Percentiles rank a stretch among this genome's conserved stretches.
Conservation (phyloP, 352 stramenopile species). For the Phytophthora pinifolia region DNA sequence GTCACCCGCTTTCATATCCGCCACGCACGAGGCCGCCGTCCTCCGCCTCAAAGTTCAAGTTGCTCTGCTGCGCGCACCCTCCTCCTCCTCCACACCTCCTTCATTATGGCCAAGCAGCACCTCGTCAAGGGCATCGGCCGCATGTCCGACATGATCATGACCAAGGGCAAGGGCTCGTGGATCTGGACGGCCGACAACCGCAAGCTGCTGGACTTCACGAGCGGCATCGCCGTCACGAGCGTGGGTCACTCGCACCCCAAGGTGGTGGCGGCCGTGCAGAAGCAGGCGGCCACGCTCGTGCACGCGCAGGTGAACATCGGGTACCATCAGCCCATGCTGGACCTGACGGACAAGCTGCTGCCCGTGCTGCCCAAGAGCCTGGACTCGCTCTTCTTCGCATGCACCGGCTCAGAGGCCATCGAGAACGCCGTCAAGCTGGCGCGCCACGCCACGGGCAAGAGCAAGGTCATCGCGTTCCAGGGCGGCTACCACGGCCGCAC, state of each 20-base stretch:
- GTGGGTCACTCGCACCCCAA: constrained; percentile 93
- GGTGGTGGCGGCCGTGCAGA: constrained; percentile 88
- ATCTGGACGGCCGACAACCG: constrained; percentile 86
- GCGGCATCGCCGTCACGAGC: constrained; percentile 92
- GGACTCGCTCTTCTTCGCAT: constrained; percentile 91
- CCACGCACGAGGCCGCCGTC: background rate
- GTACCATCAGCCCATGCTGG: constrained; percentile 92
- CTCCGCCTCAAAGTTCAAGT: constrained; percentile 28
- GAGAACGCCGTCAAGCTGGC: constrained; percentile 94
- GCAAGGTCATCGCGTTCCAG: constrained; percentile 91
- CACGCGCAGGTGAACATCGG: constrained; percentile 93
- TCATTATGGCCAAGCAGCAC: constrained; percentile 67
- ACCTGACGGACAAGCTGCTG: constrained; percentile 85
- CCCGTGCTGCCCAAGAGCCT: constrained; percentile 76
- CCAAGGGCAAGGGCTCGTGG: constrained; percentile 83
- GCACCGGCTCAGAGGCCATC: constrained; percentile 90
- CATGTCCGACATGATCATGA: constrained; percentile 87
- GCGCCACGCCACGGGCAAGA: constrained; percentile 88
- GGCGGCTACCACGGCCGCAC: constrained; percentile 93
- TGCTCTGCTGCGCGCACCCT: constrained; percentile 23
- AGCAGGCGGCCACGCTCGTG: constrained; percentile 88
- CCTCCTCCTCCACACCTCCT: background rate
- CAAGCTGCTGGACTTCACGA: constrained; percentile 93
- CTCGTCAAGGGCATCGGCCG: constrained; percentile 75
- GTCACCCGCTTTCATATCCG: background rate